phyloP scores from a whole-genome alignment of 495 filamentous ascomycete species.

The Xylaria scruposa region DNA sequence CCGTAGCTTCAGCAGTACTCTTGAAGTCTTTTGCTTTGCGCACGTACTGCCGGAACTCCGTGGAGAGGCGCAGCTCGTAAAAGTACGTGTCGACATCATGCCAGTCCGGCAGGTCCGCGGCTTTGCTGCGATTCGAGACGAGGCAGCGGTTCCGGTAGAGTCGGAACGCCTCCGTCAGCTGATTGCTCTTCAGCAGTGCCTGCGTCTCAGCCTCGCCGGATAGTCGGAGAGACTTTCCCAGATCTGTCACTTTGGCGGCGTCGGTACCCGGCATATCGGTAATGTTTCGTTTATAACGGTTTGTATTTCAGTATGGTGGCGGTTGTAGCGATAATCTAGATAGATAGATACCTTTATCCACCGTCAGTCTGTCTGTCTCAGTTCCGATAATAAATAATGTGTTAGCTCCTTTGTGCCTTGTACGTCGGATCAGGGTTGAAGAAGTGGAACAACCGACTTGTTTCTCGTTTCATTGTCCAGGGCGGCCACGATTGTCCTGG shows the following conservation, averaged over 20 bases:
- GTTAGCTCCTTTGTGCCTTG: neutral
- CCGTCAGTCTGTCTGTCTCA: neutral
- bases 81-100: constrained; percentile 13
- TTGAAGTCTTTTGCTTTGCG: neutral
- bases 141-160: constrained; percentile 20
- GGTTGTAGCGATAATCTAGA: neutral
- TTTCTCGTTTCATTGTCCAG: neutral
- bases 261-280: neutral
- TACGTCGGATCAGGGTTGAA: neutral
- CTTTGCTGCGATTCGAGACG: neutral
- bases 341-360: neutral
- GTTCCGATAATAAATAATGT: neutral
- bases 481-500: neutral
- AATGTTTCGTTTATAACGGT: neutral
- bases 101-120: constrained; percentile 3
- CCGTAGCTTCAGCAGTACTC: neutral
- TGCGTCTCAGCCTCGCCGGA: neutral
- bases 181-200: neutral
- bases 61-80: constrained; percentile 12
- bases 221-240: neutral
- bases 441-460: constrained; percentile 1
- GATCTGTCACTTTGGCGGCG: neutral
- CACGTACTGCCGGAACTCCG: constrained; percentile 13
- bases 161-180: constrained; percentile 2
- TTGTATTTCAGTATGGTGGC: neutral